Evolutionary conservation across 495 filamentous ascomycete species (phyloP), one percentile per base, ranked within the genome.

Genomic region (Penicillium turbatum): DNA sequence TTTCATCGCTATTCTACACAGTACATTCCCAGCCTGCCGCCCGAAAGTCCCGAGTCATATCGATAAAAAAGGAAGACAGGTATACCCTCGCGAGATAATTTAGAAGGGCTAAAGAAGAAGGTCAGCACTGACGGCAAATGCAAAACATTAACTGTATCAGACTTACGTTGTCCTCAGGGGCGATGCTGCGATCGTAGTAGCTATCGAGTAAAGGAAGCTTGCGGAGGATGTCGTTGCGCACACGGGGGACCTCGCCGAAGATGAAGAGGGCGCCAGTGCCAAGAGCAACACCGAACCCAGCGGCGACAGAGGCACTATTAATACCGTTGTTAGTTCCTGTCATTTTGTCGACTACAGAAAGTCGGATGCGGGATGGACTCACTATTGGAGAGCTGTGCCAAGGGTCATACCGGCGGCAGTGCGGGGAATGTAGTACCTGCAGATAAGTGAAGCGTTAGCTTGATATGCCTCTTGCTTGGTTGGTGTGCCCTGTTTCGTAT

Each of bases 241-340:
- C 82, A 63, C 79, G 77, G 46, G 86, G 86, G 35, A 89, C 76
- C 47, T 86, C 86, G 48, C 82, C 78, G 71, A 89, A 81, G 79
- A 87, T 84, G 73, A 83, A 86, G 56, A 89, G 65, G n/a, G 79
- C 82, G 66, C 82, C 82, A 62, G 82, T 65, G 57, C 79, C 84
- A 36, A 78, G 79, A 39, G 78, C 74, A 55, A 76, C 79, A 57
- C 83, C 85, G 69, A 88, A 87, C 30, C 70, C 72, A 49, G 61
- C 79, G 15, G 75, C 74, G 19, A 81, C 78, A 30, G 67, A 56
- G 50, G 75, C 82, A 54, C 84, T 87, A 37, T 70, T 8, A 15
- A 21, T 37, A 35, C 13, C 24, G 31, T 68, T 29, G 57, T 54
- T 27, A 56, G 47, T 2, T 26, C 3, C n/a, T 32, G 16, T 26